Percentiles rank a stretch among this genome's conserved stretches.
phyloP scores from a whole-genome alignment of 2,329 filamentous ascomycete genomes.

The Dothiorella sarmentorum region DNA sequence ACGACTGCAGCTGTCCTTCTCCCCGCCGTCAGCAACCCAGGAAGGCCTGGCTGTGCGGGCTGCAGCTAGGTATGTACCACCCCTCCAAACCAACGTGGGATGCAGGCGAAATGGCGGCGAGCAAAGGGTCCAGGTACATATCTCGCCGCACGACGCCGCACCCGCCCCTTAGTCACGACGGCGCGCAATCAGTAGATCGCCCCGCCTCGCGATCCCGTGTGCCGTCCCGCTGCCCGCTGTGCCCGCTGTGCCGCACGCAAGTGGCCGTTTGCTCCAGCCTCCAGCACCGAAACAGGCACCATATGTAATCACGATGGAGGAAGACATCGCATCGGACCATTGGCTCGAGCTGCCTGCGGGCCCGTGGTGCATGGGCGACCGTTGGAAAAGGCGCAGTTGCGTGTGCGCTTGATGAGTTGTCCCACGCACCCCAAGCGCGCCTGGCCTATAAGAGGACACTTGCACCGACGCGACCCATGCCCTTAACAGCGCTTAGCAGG shows the following conservation, averaged over 20 bases:
- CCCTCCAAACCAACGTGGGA: too few relatives aligned
- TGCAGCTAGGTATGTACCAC: slow-evolving; percentile 12
- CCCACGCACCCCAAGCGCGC: background rate
- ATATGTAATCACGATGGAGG: background rate
- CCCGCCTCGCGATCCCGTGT: too few relatives aligned
- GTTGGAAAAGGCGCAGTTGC: background rate
- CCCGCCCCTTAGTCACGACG: slow-evolving; percentile 6
- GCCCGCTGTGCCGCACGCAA: background rate
- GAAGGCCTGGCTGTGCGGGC: background rate
- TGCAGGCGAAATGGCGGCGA: background rate
- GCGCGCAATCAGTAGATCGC: slow-evolving; percentile 5
- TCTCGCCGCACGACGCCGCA: slow-evolving; percentile 9
- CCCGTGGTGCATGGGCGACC: background rate
- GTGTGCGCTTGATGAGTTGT: slow-evolving; percentile 9
- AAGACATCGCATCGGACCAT: background rate
- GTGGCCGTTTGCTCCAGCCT: too few relatives aligned
- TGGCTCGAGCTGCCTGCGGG: background rate
- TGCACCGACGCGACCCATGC: background rate
- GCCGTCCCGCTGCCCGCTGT: too few relatives aligned
- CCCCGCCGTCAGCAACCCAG: background rate
- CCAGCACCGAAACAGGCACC: background rate
- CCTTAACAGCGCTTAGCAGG: slow-evolving; percentile 12
- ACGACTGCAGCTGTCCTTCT: background rate
- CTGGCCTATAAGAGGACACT: background rate
- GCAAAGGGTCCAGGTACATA: background rate